Evolutionary conservation across 2,329 filamentous ascomycete genomes (phyloP).

Genomic region (Aspergillus japonicus): DNA sequence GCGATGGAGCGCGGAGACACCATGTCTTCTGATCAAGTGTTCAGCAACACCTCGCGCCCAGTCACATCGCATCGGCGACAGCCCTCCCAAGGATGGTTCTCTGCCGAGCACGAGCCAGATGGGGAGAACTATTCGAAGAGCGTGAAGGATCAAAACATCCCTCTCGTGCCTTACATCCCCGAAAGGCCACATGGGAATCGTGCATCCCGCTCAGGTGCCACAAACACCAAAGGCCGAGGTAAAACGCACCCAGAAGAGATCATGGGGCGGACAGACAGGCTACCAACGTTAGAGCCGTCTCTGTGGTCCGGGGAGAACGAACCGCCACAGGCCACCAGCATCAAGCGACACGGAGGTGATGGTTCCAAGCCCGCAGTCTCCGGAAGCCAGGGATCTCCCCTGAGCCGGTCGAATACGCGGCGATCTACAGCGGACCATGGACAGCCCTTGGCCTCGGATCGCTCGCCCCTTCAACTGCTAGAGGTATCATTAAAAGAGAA

Average conservation of each 20-base stretch:
- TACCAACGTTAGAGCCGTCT: conserved; percentile 9
- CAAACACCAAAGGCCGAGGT: conserved; percentile 19
- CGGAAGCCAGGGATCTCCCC: conserved; percentile 21
- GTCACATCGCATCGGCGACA: conserved; percentile 23
- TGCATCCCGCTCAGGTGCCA: conserved; percentile 26
- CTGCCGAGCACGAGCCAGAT: conserved; percentile 14
- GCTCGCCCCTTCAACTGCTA: conserved; percentile 88
- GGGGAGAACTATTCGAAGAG: conserved; percentile 3
- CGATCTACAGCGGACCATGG: conserved; percentile 32
- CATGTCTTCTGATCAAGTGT: conserved; percentile 11
- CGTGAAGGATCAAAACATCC: neutral
- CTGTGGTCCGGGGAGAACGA: conserved; percentile 8
- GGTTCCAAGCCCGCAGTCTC: conserved; percentile 12
- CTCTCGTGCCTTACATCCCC: conserved; percentile 33
- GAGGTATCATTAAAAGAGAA: conserved; percentile 94
- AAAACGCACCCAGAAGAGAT: conserved; percentile 13
- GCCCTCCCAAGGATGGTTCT: conserved; percentile 8
- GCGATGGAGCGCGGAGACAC: conserved; percentile 11
- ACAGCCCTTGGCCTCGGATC: conserved; percentile 67
- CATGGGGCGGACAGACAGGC: conserved; percentile 15
- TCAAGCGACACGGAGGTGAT: conserved; percentile 9
- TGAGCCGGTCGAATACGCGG: conserved; percentile 33
- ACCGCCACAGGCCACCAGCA: conserved; percentile 1
- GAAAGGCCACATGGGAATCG: conserved; percentile 11
- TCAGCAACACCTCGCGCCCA: conserved; percentile 20